Base-by-base conservation (phyloP, 2,329 filamentous ascomycete species). In the Colletotrichum chrysophilum region DNA sequence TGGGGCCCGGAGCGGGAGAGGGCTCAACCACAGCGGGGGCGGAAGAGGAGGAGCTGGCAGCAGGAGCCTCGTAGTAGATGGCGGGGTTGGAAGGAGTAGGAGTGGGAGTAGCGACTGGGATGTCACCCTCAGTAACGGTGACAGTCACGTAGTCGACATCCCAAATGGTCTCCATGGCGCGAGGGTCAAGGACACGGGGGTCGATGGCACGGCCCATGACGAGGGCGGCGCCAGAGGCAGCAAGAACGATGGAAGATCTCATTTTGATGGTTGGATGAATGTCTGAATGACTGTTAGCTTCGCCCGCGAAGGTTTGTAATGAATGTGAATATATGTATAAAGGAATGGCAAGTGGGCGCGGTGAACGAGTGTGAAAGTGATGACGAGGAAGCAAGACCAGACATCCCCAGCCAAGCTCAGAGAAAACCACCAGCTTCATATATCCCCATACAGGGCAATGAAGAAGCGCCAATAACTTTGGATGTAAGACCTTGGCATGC, bases 191-290 rank as follows among this genome's bases (percentile, higher is more conserved):
- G 62, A 77, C 83, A 66, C 88, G 85, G 80, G 85, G 85, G 72
- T 84, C 77, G 43, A 89, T 81, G 70, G 88, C 89, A 66, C 82
- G 80, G 79, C 88, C 88, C 73, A 84, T 79, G 71, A 85, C 87
- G 81, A 90, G 77, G 68, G 88, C 77, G 79, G 88, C 87, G 80
- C 87, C 83, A 77, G 87, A 84, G 78, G 85, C 83, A 78, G 84
- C 82, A 78, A 91, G 82, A 78, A 87, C 82, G 72, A 87, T 75
- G 65, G 88, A 88, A 62, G 86, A 83, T 86, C 89, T 90, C 89
- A 91, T 91, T 77, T 82, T 88, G 83, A 74, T 32, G 55, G 43
- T 18, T 28, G 58, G 30, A 70, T 71, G 62, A 69, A 55, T 28
- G 43, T 75, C 74, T 79, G 64, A 74, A 72, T 55, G 74, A 77